phyloP scores from a whole-genome alignment of 1,284 basidiomycete genomes.

The Cystobasidiaceae sp. region DNA sequence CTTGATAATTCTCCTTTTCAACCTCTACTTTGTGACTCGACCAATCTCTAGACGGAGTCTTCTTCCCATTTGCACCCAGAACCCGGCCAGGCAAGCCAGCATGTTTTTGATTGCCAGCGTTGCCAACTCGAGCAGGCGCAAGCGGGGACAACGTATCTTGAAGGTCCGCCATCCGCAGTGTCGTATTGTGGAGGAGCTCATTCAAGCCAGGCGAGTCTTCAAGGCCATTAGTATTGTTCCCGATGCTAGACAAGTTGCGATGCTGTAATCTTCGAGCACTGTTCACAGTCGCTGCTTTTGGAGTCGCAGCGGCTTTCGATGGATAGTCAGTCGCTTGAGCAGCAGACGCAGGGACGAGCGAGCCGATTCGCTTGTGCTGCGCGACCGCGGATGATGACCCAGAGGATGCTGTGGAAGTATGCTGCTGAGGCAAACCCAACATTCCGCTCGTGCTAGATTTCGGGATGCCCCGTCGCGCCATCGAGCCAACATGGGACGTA shows the following conservation, averaged over 20 bases:
- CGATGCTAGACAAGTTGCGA: neutral
- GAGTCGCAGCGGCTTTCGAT: neutral
- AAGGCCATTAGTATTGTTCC: neutral
- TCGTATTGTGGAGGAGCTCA: conserved; percentile 23
- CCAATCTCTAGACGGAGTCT: too few relatives aligned
- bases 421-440: neutral
- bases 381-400: neutral
- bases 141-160: conserved; percentile 21
- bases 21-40: too few relatives aligned
- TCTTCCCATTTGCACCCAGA: too few relatives aligned
- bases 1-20: too few relatives aligned
- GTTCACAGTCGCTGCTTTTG: neutral
- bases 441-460: conserved; percentile 15
- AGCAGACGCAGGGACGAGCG: neutral
- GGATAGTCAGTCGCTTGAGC: neutral
- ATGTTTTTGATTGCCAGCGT: neutral
- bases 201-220: conserved; percentile 28
- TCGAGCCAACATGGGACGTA: too few relatives aligned
- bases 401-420: neutral
- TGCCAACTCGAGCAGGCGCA: neutral
- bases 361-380: neutral
- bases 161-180: conserved; percentile 20
- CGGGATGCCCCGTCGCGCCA: conserved; percentile 7
- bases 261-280: neutral
- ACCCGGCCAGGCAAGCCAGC: too few relatives aligned